Evolutionary conservation across 306 rosid genomes (phyloP), one percentile per base, ranked within the genome.

Genomic region (Cucurbita argyrosperma): DNA sequence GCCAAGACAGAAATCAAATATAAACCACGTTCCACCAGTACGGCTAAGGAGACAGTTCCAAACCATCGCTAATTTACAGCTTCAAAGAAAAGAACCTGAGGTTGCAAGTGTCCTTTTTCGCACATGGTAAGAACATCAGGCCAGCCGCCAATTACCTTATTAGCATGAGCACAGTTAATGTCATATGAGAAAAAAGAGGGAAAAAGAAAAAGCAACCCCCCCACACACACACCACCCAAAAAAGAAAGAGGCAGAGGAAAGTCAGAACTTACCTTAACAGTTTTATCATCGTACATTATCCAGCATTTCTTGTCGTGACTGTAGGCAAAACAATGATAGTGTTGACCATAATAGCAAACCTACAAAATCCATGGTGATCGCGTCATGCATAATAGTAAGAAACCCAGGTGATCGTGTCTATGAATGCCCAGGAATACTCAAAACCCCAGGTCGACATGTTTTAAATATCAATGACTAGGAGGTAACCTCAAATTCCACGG

Each of bases 341-440:
- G 99, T 79, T 95, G 97, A 46, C 99, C 97, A 73, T 95, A 95
- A 84, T 95, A 95, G 87, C 97, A 95, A 70, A 95, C 99, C 99
- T 95, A 76, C 77, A 21, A 79, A 69, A 40, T 47, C 35, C 35
- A 30, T 1, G 35, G 35, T 30, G 38, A 66, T 21, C 38, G 11
- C 45, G 54, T 26, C 26, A 26, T 26, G 26, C 26, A 26, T 26
- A 26, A 26, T 26, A 26, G 26, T 1, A 26, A 26, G 56, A 68
- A 47, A 19, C 45, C 21, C 58, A 30, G 15, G 46, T 47, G 74
- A 30, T 14, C 4, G 23, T 46, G 37, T 67, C 12, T 23, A 67
- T 66, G 74, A 69, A 23, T 70, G 74, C 30, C 46, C 30, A 50
- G 15, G 8, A 70, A 46, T 50, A 35, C 5, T 16, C 3, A 38